Percentiles rank a stretch among this genome's conserved stretches.
Evolutionary conservation across 768 basidiomycete species (phyloP).

Genomic region (Tulasnella sp.): DNA sequence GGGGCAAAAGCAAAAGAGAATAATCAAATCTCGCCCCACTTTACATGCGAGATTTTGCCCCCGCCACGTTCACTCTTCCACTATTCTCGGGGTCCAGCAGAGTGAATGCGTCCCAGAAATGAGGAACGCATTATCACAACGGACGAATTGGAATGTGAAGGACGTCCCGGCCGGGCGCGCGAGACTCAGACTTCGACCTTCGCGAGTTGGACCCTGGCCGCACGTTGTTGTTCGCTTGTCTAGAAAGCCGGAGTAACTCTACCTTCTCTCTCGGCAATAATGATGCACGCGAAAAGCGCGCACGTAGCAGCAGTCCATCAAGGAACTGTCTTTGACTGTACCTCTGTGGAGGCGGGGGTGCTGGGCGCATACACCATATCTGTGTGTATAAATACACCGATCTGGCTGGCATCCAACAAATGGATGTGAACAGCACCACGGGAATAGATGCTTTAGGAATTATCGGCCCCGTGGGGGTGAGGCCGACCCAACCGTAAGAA

Average conservation of each 20-base stretch:
- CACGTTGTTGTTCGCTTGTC: not conserved
- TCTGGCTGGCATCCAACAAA: not conserved
- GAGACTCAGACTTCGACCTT: constrained; percentile 8
- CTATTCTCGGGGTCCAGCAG: not conserved
- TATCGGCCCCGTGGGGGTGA: constrained; percentile 6
- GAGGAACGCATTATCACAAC: not conserved
- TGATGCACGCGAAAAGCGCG: not conserved
- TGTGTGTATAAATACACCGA: not conserved
- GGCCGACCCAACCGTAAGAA: constrained; percentile 4
- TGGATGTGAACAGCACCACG: not conserved
- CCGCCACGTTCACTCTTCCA: not conserved
- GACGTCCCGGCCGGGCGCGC: not conserved
- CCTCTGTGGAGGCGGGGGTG: not conserved
- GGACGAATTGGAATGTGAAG: constrained; percentile 8
- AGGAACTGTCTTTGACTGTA: not conserved
- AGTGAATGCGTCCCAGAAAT: not conserved
- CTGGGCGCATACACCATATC: not conserved
- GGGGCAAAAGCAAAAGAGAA: not conserved
- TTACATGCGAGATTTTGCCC: not conserved
- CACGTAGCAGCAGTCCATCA: not conserved
- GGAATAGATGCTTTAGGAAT: not conserved
- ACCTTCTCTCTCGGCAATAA: constrained; percentile 7
- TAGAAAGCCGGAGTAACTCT: constrained; percentile 2
- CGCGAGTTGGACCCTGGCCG: constrained; percentile 4
- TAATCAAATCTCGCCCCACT: not conserved